Evolutionary conservation across 2,329 filamentous ascomycete species (phyloP), one percentile per base, ranked within the genome.

Genomic region (Acrocalymma vagum): DNA sequence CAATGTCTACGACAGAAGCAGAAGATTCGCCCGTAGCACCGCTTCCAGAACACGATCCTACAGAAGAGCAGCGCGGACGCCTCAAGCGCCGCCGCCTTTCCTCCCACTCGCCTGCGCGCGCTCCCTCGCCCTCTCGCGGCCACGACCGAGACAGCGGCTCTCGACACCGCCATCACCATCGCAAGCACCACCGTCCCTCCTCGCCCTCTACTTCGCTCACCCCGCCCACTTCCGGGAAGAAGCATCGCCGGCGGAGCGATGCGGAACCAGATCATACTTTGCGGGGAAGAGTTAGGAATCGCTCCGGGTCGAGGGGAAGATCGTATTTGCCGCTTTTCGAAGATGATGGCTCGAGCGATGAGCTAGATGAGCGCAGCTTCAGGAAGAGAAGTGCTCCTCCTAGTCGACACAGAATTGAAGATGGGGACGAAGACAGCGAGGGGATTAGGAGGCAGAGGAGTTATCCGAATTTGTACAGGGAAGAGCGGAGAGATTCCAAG

Each of bases 401-500:
- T 4, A 69, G 63, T 48, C 55, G 65, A 35, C 51, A 56, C 29
- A 60, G 68, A 42, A 36, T 52, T 3, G 39, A 38, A 18, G 21
- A 18, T 25, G 37, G 21, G 4, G 49, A 55, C 9, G 48, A 27
- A 4, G 44, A 44, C 14, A 52, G 53, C 9, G 50, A 55, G 9
- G 46, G 50, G 13, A 26, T 65, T n/a, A 59, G 73, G 41, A 50
- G 69, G 42, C 62, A 69, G 49, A 63, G 72, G 38, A 75, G 64
- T 36, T 61, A 67, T 30, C 62, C 63, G 23, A 68, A 70, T 32
- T 25, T 65, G 30, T 62, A 67, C 42, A 48, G 39, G 17, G 39
- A 44, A 24, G 52, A 51, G 11, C 51, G 53, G 29, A 44, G 52
- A 30, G 52, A 54, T 25, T 56, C 58, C 0, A 51, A 56, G 30